A percentile compares a stretch with the other conserved stretches of the same genome.
phyloP scores from a whole-genome alignment of 495 filamentous ascomycete species.

The Trichoderma virens region DNA sequence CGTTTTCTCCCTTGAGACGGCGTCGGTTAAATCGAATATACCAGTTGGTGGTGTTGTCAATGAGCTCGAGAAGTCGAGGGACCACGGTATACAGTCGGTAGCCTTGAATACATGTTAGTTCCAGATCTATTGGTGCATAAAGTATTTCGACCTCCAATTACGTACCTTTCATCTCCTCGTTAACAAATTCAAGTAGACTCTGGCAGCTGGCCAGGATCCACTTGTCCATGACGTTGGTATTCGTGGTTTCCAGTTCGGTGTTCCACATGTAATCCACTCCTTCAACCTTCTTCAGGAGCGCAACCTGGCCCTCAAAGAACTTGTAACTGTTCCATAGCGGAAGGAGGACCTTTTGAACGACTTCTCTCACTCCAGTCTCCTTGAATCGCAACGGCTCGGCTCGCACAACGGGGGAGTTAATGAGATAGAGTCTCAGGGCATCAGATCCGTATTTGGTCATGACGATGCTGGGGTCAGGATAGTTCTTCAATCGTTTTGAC shows the following conservation, averaged over 20 bases:
- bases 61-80: conserved; percentile 74
- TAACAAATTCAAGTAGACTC: conserved; percentile 84
- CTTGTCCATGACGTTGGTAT: conserved; percentile 91
- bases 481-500: conserved; percentile 97
- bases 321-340: conserved; percentile 97
- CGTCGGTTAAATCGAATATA: conserved; percentile 99
- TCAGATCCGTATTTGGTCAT: conserved; percentile 90
- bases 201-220: conserved; percentile 96
- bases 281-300: conserved; percentile 82
- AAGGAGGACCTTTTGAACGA: conserved; percentile 86
- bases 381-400: conserved; percentile 89
- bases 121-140: background rate
- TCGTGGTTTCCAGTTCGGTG: conserved; percentile 61
- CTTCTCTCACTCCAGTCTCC: conserved; percentile 89
- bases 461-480: conserved; percentile 79
- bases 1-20: conserved; percentile 88
- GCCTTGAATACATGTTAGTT: conserved; percentile 23
- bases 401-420: conserved; percentile 94
- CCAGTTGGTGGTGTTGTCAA: conserved; percentile 98
- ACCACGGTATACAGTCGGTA: conserved; percentile 94
- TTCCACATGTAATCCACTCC: conserved; percentile 73
- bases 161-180: conserved; percentile 83
- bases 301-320: conserved; percentile 96
- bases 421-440: conserved; percentile 87
- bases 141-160: conserved; percentile 1